These are phyloP conservation scores for Martiniozyma asiatica DNA, from an alignment of 1,139 yeast genomes.

Conservation along the genomic window DNA sequence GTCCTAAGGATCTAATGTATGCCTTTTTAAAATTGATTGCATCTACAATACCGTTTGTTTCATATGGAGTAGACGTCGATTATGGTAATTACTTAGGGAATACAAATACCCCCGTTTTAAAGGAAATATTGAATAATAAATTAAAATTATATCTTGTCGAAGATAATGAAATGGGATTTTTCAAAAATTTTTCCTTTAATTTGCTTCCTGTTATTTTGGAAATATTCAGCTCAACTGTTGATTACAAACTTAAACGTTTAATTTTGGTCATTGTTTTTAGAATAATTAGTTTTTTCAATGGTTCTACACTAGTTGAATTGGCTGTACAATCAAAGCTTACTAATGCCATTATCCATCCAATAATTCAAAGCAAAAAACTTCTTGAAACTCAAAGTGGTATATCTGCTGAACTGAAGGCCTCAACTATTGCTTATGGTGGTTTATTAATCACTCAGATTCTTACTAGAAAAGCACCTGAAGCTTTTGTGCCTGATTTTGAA, in stretches of 20 bases:
- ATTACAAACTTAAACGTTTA: slow-evolving; percentile 49
- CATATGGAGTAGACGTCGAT: slow-evolving; percentile 12
- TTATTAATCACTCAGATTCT: slow-evolving; percentile 38
- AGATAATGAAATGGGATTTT: slow-evolving; percentile 17
- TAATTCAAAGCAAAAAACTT: slow-evolving; percentile 42
- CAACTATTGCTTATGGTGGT: slow-evolving; percentile 29
- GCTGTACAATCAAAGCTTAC: slow-evolving; percentile 25
- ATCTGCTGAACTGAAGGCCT: too few relatives aligned
- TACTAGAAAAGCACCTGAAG: slow-evolving; percentile 32
- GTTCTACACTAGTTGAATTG: slow-evolving; percentile 13
- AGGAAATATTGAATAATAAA: too few relatives aligned
- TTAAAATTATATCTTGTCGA: too few relatives aligned
- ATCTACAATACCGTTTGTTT: slow-evolving; percentile 37
- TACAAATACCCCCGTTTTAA: too few relatives aligned
- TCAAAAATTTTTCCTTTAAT: slow-evolving; percentile 27
- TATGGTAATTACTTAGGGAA: slow-evolving; percentile 14
- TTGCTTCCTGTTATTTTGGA: slow-evolving; percentile 52
- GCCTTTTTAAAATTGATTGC: slow-evolving; percentile 47
- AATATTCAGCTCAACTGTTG: slow-evolving; percentile 68
- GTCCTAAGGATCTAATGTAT: slow-evolving; percentile 54
- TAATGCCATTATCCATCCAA: slow-evolving; percentile 53
- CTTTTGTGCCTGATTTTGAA: slow-evolving; percentile 40
- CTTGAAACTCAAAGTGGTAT: too few relatives aligned
- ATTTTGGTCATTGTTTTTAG: slow-evolving; percentile 48
- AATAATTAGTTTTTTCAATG: slow-evolving; percentile 28